Evolutionary conservation across 352 stramenopile species (phyloP).

Genomic region (Globisporangium radiosum): DNA sequence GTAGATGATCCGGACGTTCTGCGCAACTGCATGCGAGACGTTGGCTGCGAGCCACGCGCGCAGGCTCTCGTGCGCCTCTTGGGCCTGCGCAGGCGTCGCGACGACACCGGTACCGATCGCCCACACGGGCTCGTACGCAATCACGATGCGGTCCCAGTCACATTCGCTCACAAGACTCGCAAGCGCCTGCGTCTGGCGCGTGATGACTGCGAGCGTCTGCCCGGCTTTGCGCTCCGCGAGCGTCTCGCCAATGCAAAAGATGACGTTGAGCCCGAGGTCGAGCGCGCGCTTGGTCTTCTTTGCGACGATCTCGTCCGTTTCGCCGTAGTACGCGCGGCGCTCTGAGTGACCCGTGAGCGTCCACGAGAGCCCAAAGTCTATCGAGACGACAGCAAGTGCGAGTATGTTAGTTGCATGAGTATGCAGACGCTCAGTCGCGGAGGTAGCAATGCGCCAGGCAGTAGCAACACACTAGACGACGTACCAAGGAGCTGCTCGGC

Average conservation of each 20-base stretch:
- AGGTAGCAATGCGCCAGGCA: not conserved
- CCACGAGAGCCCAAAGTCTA: constrained; percentile 69
- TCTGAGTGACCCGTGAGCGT: constrained; percentile 92
- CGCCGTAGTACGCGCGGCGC: constrained; percentile 86
- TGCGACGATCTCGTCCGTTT: constrained; percentile 92
- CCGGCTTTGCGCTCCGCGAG: constrained; percentile 85
- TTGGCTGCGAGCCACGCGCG: constrained; percentile 67
- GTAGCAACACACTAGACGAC: not conserved
- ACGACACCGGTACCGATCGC: constrained; percentile 96
- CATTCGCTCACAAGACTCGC: constrained; percentile 81
- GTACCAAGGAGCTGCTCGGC: constrained; percentile 81
- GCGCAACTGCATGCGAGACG: constrained; percentile 63
- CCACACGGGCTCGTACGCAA: constrained; percentile 97
- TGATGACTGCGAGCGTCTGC: constrained; percentile 91
- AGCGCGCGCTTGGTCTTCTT: constrained; percentile 91
- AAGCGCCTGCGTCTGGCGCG: constrained; percentile 92
- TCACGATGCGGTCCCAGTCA: constrained; percentile 82
- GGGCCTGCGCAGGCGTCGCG: constrained; percentile 93
- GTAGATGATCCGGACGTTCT: constrained; percentile 86
- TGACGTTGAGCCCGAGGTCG: constrained; percentile 85
- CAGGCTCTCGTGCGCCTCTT: constrained; percentile 88
- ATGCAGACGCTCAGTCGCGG: not conserved
- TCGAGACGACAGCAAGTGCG: not conserved
- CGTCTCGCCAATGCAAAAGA: constrained; percentile 97
- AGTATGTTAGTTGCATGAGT: not conserved